Conservation (phyloP, 148 eudicot genomes). For the Chenopodium formosanum region DNA sequence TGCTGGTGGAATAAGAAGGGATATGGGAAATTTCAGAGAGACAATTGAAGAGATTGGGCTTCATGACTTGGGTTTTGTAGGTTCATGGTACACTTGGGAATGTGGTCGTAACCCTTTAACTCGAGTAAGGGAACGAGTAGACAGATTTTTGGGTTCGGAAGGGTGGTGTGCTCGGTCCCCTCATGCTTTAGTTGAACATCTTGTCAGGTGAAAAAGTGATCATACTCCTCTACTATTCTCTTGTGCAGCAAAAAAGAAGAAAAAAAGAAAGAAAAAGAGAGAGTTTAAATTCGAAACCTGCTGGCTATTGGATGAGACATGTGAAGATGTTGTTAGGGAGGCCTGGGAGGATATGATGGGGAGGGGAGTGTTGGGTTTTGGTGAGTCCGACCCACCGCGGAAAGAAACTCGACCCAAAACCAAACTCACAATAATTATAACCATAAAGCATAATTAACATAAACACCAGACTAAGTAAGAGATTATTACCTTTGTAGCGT, state of each 20-base stretch:
- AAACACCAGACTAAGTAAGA: no score
- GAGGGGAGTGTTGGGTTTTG: no score
- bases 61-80: background rate
- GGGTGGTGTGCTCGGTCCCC: no score
- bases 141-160: background rate
- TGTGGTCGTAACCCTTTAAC: background rate
- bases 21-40: background rate
- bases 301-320: background rate
- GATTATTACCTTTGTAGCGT: no score
- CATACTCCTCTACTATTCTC: background rate
- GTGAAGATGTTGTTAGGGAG: background rate
- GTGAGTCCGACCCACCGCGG: no score
- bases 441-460: no score
- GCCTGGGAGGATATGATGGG: background rate
- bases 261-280: background rate
- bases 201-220: background rate
- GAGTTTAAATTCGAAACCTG: background rate
- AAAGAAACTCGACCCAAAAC: no score
- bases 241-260: no score
- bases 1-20: no score
- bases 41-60: background rate
- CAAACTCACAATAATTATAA: no score
- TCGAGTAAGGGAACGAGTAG: background rate
- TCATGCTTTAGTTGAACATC: background rate
- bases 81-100: background rate